Evolutionary conservation across 2,329 filamentous ascomycete genomes (phyloP).

Genomic region (Amesomyces nigricolor): DNA sequence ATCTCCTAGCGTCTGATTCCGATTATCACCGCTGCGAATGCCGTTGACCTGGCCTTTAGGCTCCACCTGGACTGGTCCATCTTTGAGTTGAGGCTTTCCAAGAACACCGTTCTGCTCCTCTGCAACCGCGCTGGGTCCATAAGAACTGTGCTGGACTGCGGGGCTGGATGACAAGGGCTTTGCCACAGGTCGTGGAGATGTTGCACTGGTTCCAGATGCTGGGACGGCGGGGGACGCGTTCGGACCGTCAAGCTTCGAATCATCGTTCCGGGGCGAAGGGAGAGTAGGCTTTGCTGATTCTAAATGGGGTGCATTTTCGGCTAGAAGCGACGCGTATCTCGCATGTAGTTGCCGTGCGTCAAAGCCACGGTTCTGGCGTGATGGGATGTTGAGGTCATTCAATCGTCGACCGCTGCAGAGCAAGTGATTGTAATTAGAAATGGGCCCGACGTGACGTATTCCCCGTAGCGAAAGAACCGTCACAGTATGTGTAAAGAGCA

Average conservation of each 20-base stretch:
- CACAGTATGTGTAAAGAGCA: slow-evolving; percentile 19
- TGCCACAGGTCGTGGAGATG: background rate
- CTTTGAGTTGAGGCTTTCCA: background rate
- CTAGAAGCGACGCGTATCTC: background rate
- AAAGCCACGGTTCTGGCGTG: slow-evolving; percentile 41
- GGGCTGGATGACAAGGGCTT: background rate
- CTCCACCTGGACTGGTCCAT: background rate
- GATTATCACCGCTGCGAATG: background rate
- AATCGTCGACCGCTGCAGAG: slow-evolving; percentile 41
- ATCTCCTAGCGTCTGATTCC: background rate
- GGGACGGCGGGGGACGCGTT: background rate
- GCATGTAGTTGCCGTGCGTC: slow-evolving; percentile 34
- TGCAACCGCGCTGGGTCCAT: background rate
- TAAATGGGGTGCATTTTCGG: background rate
- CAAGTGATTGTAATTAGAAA: slow-evolving; percentile 22
- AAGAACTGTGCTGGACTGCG: too few species aligned
- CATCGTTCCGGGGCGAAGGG: background rate
- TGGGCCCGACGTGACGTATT: slow-evolving; percentile 17
- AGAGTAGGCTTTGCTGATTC: background rate
- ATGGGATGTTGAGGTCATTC: slow-evolving; percentile 49
- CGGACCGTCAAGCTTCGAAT: background rate
- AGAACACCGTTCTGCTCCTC: background rate
- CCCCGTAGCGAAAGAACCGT: slow-evolving; percentile 19
- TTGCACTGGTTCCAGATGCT: background rate
- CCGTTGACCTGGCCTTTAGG: slow-evolving; percentile 1